phyloP scores from a whole-genome alignment of 2,329 filamentous ascomycete genomes.

The Colletotrichum lentis region DNA sequence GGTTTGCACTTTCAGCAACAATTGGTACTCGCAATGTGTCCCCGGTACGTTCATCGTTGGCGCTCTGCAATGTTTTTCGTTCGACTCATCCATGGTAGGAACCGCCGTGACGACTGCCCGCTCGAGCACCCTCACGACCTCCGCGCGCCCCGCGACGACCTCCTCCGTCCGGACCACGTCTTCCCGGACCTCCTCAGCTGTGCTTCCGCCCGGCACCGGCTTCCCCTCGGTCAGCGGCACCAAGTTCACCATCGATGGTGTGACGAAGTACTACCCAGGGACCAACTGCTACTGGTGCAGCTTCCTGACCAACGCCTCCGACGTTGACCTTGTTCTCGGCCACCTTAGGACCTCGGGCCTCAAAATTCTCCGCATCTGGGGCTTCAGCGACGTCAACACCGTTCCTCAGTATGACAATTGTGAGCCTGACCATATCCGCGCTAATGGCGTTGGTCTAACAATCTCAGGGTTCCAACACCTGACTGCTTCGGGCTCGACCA shows the following conservation, averaged over 20 bases:
- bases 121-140: slow-evolving; percentile 31
- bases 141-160: slow-evolving; percentile 26
- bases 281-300: slow-evolving; percentile 67
- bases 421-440: slow-evolving; percentile 45
- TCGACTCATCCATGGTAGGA: neutral
- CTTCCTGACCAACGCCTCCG: slow-evolving; percentile 61
- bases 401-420: slow-evolving; percentile 45
- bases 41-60: slow-evolving; percentile 41
- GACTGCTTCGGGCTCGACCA: slow-evolving; percentile 58
- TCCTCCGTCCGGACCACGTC: slow-evolving; percentile 34
- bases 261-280: slow-evolving; percentile 59
- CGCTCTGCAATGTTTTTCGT: neutral
- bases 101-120: slow-evolving; percentile 33
- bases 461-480: slow-evolving; percentile 57
- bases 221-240: slow-evolving; percentile 43
- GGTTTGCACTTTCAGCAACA: slow-evolving; percentile 48
- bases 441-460: neutral
- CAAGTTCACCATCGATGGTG: slow-evolving; percentile 55
- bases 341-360: slow-evolving; percentile 60
- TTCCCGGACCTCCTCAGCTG: slow-evolving; percentile 24
- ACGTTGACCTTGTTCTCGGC: slow-evolving; percentile 63
- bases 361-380: slow-evolving; percentile 68
- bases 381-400: slow-evolving; percentile 65
- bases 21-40: slow-evolving; percentile 51
- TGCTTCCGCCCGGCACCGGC: slow-evolving; percentile 37